Percentiles rank a stretch among this genome's conserved stretches.
These are phyloP conservation scores for Pisolithus microcarpus DNA, from an alignment of 768 basidiomycete species.

Conservation along the genomic window DNA sequence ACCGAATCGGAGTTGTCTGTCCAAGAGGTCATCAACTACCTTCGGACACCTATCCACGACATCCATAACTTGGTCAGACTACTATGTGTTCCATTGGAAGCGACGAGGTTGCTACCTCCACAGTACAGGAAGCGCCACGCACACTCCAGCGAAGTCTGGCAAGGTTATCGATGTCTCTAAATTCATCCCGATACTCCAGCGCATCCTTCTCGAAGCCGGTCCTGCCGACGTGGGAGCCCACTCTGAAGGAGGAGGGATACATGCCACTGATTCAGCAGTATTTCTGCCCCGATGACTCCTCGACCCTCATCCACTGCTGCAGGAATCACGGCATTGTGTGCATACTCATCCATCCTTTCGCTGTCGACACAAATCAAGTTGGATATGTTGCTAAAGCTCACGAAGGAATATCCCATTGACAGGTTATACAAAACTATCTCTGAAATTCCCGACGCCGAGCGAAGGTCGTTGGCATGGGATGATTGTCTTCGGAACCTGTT, in stretches of 20 bases:
- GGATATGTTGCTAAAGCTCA: constrained; percentile 46
- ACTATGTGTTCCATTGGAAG: constrained; percentile 52
- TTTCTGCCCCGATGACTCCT: constrained; percentile 64
- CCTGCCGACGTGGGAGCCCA: constrained; percentile 60
- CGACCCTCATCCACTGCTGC: constrained; percentile 42
- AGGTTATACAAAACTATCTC: constrained; percentile 53
- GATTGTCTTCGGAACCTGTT: constrained; percentile 61
- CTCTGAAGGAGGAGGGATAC: constrained; percentile 43
- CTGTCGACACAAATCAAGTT: constrained; percentile 45
- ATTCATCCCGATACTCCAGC: constrained; percentile 53
- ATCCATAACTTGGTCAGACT: constrained; percentile 47
- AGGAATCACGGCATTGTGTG: constrained; percentile 46
- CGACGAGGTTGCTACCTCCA: constrained; percentile 53
- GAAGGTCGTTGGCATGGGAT: constrained; percentile 54
- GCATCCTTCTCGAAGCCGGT: constrained; percentile 54
- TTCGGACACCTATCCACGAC: constrained; percentile 44
- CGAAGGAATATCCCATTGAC: constrained; percentile 60
- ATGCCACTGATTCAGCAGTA: constrained; percentile 52
- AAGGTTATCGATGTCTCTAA: constrained; percentile 19
- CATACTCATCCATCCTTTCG: constrained; percentile 61
- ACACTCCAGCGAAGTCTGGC: constrained; percentile 25
- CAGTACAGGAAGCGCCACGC: constrained; percentile 40
- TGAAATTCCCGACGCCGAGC: constrained; percentile 15
- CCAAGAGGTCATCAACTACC: constrained; percentile 35
- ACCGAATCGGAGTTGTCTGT: constrained; percentile 7